Conservation (phyloP, 2,329 filamentous ascomycete genomes). For the Nemania abortiva region DNA sequence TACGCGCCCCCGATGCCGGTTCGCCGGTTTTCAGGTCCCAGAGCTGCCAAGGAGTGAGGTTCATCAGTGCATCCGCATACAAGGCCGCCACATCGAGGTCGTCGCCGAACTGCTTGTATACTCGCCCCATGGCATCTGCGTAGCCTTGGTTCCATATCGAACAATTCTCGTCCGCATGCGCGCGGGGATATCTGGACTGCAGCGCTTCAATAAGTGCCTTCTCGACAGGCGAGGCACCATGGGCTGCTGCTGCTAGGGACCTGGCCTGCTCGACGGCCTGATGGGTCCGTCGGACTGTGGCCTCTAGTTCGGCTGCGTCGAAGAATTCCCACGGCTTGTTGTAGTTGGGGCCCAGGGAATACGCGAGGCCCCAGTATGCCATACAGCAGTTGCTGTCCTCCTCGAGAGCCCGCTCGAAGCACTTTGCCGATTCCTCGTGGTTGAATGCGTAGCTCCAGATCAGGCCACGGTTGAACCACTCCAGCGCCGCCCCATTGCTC, state of each 20-base stretch:
- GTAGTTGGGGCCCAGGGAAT: constrained; percentile 79
- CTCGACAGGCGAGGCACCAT: constrained; percentile 64
- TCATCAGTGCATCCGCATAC: constrained; percentile 75
- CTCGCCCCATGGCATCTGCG: constrained; percentile 69
- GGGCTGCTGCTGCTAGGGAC: constrained; percentile 48
- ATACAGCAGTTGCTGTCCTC: constrained; percentile 69
- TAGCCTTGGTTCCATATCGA: constrained; percentile 69
- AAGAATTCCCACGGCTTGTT: constrained; percentile 83
- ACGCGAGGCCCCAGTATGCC: constrained; percentile 78
- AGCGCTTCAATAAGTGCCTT: constrained; percentile 73
- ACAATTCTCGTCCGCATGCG: constrained; percentile 62
- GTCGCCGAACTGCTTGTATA: constrained; percentile 64
- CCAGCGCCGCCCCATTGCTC: constrained; percentile 63
- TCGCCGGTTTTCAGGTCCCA: constrained; percentile 72
- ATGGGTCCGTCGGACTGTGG: constrained; percentile 62
- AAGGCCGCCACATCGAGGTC: constrained; percentile 74
- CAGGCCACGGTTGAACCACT: constrained; percentile 79
- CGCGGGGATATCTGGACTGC: constrained; percentile 69
- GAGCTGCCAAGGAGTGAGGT: constrained; percentile 72
- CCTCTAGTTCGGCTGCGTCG: constrained; percentile 68
- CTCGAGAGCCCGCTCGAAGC: constrained; percentile 71
- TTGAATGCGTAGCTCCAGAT: constrained; percentile 82
- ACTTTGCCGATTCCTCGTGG: constrained; percentile 75
- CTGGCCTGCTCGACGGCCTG: constrained; percentile 60
- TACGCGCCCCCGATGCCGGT: constrained; percentile 66